Percentiles rank a stretch among this genome's conserved stretches.
Conservation (phyloP, 2,329 filamentous ascomycete species). For the Xylaria sp. region DNA sequence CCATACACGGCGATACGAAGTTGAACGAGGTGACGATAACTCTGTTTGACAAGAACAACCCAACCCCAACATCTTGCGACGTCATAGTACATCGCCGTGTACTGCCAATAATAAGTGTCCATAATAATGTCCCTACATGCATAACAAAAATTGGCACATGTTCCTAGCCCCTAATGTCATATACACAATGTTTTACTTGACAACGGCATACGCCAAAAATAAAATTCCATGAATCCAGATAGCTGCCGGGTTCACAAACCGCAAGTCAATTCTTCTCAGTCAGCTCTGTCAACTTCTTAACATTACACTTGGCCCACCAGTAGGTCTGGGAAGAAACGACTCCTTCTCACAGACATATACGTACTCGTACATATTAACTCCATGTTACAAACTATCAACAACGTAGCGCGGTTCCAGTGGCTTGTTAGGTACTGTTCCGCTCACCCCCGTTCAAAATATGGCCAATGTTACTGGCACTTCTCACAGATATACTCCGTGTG, state of each 20-base stretch:
- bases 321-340: not conserved
- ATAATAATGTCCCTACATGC: not conserved
- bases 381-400: not conserved
- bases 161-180: not conserved
- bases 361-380: not conserved
- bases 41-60: conserved; percentile 11
- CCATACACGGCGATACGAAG: conserved; percentile 16
- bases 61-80: conserved; percentile 4
- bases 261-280: not conserved
- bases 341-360: not conserved
- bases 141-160: not conserved
- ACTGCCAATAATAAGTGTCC: conserved; percentile 1
- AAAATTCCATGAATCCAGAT: conserved; percentile 9
- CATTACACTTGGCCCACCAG: not conserved
- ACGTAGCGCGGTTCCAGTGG: not conserved
- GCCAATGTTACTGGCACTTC: not conserved
- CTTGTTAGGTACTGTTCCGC: not conserved
- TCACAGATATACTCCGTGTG: not conserved
- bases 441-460: not conserved
- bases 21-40: conserved; percentile 18
- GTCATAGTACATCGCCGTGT: conserved; percentile 6
- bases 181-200: not conserved
- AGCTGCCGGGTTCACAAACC: conserved; percentile 3
- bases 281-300: not conserved
- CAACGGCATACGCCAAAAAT: not conserved